These are phyloP conservation scores for Agrocybe pediades DNA, from an alignment of 768 basidiomycete species.

Conservation along the genomic window DNA sequence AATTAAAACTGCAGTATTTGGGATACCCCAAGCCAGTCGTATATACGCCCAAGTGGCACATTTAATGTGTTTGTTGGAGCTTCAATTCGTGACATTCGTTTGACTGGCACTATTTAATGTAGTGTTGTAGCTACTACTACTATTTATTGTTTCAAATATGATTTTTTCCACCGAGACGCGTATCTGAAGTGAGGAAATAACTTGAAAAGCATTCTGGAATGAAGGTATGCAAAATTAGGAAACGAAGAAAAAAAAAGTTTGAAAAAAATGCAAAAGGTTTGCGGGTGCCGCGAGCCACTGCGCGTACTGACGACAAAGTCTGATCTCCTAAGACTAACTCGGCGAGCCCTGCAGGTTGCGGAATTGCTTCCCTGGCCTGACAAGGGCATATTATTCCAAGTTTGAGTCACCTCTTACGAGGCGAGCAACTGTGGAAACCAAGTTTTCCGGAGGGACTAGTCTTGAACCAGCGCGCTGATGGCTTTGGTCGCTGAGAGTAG, in stretches of 20 bases:
- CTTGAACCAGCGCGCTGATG: conserved; percentile 91
- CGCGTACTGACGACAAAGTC: conserved; percentile 84
- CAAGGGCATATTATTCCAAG: conserved; percentile 86
- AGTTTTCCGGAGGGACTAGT: conserved; percentile 94
- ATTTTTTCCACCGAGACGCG: background rate
- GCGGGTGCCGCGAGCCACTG: conserved; percentile 71
- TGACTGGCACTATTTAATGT: conserved; percentile 34
- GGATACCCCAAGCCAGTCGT: conserved; percentile 54
- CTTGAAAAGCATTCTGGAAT: background rate
- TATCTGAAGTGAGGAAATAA: background rate
- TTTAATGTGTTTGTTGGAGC: conserved; percentile 58
- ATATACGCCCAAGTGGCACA: conserved; percentile 49
- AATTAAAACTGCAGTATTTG: conserved; percentile 46
- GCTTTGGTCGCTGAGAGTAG: conserved; percentile 58
- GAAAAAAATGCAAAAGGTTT: conserved; percentile 63
- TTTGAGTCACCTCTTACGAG: conserved; percentile 60
- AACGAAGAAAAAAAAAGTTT: conserved; percentile 28
- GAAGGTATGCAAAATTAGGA: background rate
- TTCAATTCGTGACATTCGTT: conserved; percentile 47
- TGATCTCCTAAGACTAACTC: conserved; percentile 93
- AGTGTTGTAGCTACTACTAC: too few species aligned
- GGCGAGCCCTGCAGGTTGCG: conserved; percentile 85
- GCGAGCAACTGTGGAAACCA: conserved; percentile 75
- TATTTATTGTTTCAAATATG: background rate
- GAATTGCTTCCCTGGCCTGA: conserved; percentile 92